Conservation (phyloP, 345 rosid genomes). For the Tarenaya hassleriana region DNA sequence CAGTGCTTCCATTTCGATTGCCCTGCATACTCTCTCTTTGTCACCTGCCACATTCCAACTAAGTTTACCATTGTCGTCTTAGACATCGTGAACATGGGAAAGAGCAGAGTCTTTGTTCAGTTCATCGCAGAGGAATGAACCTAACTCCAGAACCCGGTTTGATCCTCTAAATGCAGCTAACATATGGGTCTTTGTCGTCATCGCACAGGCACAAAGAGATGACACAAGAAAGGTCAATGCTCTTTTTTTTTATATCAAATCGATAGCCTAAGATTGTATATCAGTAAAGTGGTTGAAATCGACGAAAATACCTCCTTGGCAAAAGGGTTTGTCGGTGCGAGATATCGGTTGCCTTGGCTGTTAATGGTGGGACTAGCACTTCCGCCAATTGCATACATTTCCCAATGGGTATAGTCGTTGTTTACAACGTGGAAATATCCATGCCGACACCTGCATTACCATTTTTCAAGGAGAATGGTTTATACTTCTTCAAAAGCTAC, state of each 20-base stretch:
- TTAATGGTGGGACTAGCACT: conserved; percentile 96
- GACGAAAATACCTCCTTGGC: conserved; percentile 45
- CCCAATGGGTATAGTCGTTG: conserved; percentile 99
- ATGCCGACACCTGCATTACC: conserved; percentile 70
- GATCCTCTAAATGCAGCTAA: too few relatives aligned
- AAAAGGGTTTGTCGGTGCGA: conserved; percentile 72
- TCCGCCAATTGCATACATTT: conserved; percentile 98
- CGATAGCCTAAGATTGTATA: too few relatives aligned
- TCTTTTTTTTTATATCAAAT: too few relatives aligned
- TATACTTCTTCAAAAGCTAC: too few relatives aligned
- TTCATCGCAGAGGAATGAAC: conserved; percentile 1
- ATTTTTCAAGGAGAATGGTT: too few relatives aligned
- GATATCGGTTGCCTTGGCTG: conserved; percentile 93
- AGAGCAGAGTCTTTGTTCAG: not conserved
- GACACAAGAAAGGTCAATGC: too few relatives aligned
- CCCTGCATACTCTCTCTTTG: conserved; percentile 38
- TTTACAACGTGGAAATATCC: conserved; percentile 98
- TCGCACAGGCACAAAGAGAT: too few relatives aligned
- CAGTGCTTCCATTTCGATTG: conserved; percentile 36
- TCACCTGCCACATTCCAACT: conserved; percentile 31
- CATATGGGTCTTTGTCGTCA: too few relatives aligned
- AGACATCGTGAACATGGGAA: too few relatives aligned
- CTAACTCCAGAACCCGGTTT: too few relatives aligned
- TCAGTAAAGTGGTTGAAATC: too few relatives aligned
- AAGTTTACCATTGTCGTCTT: too few relatives aligned